Evolutionary conservation across 2,329 filamentous ascomycete genomes (phyloP).

Genomic region (Diaporthe aspalathi): DNA sequence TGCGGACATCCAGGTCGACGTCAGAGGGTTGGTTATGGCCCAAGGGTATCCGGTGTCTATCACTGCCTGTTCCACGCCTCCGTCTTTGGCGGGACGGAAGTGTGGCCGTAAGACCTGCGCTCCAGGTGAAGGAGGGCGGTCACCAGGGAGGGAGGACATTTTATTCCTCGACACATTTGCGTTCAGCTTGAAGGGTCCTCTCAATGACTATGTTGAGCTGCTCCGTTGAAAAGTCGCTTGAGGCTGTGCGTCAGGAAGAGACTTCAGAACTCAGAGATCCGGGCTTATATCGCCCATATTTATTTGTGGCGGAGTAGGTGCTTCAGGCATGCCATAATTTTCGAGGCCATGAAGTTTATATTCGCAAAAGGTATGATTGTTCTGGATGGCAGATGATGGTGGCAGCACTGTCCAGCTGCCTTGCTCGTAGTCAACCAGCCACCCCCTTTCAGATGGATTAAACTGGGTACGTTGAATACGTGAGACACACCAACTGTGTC

Average conservation of each 20-base stretch:
- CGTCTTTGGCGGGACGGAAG: neutral
- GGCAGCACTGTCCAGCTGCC: neutral
- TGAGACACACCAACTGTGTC: neutral
- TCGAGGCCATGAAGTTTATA: neutral
- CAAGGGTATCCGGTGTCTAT: constrained; percentile 14
- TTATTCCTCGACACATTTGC: neutral
- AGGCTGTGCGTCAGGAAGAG: neutral
- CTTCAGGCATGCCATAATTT: neutral
- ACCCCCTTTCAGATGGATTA: neutral
- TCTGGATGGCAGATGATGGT: neutral
- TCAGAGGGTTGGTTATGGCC: neutral
- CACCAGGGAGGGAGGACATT: neutral
- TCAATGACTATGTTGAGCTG: neutral
- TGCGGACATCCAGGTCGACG: neutral
- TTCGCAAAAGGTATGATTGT: neutral
- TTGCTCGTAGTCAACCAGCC: neutral
- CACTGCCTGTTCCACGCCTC: neutral
- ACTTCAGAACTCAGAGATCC: no score
- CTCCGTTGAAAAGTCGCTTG: neutral
- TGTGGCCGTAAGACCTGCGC: neutral
- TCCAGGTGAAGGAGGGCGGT: neutral
- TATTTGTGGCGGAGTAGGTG: neutral
- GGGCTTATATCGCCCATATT: neutral
- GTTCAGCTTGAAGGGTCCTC: neutral
- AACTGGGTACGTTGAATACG: neutral